Percentiles rank a stretch among this genome's conserved stretches.
These are phyloP conservation scores for Paraconiothyrium brasiliense DNA, from an alignment of 2,329 filamentous ascomycete species.

Conservation along the genomic window DNA sequence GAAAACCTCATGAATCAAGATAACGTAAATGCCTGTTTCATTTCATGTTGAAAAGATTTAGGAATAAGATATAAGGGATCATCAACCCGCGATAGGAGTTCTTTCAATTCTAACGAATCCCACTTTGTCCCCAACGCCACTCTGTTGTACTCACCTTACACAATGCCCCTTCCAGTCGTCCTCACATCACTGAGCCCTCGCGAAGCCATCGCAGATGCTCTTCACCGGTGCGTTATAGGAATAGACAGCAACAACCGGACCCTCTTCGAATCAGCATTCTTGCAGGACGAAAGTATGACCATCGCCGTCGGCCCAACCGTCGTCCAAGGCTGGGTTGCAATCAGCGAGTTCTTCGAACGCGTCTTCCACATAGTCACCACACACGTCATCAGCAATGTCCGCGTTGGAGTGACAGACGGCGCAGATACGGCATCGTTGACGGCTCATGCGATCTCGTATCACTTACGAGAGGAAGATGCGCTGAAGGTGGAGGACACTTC, in stretches of 20 bases:
- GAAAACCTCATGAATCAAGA: background rate
- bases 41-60: background rate
- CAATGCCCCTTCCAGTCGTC: conserved; percentile 21
- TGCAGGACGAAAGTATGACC: conserved; percentile 28
- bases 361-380: conserved; percentile 32
- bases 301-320: conserved; percentile 25
- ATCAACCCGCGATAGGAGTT: background rate
- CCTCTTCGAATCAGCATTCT: conserved; percentile 34
- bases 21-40: background rate
- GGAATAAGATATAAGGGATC: background rate
- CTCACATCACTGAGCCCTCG: conserved; percentile 26
- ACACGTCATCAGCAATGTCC: conserved; percentile 36
- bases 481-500: conserved; percentile 26
- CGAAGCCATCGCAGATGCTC: conserved; percentile 35
- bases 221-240: conserved; percentile 34
- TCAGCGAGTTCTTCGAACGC: conserved; percentile 26
- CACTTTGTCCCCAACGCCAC: background rate
- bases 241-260: conserved; percentile 33
- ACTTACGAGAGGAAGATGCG: conserved; percentile 33
- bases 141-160: background rate
- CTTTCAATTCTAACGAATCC: background rate
- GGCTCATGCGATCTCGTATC: conserved; percentile 31
- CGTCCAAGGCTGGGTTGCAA: conserved; percentile 27
- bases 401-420: conserved; percentile 27
- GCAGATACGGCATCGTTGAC: conserved; percentile 29